Conservation (phyloP, 2,329 filamentous ascomycete species). For the Stylonectria norvegica region DNA sequence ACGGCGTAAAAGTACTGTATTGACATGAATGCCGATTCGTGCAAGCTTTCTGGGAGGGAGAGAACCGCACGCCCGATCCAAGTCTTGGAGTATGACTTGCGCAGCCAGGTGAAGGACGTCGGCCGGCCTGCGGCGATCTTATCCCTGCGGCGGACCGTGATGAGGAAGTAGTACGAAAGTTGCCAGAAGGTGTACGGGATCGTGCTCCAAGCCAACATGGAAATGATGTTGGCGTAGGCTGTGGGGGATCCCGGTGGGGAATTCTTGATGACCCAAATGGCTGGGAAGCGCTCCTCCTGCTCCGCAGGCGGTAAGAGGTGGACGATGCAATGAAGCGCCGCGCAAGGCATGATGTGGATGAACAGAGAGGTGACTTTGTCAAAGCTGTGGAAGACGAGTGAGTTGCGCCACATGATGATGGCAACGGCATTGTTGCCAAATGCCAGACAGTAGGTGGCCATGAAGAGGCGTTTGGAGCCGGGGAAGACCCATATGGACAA, state of each 20-base stretch:
- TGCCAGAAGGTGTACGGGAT: constrained; percentile 94
- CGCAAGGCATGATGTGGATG: constrained; percentile 98
- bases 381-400: constrained; percentile 94
- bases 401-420: constrained; percentile 99
- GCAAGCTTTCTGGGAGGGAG: constrained; percentile 67
- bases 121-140: constrained; percentile 95
- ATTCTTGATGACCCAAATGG: constrained; percentile 75
- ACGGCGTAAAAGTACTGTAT: constrained; percentile 93
- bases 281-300: constrained; percentile 73
- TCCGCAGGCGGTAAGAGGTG: constrained; percentile 68
- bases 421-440: constrained; percentile 97
- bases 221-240: constrained; percentile 71
- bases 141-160: constrained; percentile 88
- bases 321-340: constrained; percentile 85
- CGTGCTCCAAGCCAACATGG: constrained; percentile 93
- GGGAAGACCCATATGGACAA: constrained; percentile 90
- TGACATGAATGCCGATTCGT: constrained; percentile 90
- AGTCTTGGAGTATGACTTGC: constrained; percentile 82
- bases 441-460: constrained; percentile 85
- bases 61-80: constrained; percentile 87
- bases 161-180: constrained; percentile 86
- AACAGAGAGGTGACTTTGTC: constrained; percentile 99
- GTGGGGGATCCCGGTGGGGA: constrained; percentile 67
- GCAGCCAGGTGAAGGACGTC: constrained; percentile 96
- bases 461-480: constrained; percentile 83